Conservation (phyloP, 1,284 basidiomycete genomes). For the Boletus sp. region DNA sequence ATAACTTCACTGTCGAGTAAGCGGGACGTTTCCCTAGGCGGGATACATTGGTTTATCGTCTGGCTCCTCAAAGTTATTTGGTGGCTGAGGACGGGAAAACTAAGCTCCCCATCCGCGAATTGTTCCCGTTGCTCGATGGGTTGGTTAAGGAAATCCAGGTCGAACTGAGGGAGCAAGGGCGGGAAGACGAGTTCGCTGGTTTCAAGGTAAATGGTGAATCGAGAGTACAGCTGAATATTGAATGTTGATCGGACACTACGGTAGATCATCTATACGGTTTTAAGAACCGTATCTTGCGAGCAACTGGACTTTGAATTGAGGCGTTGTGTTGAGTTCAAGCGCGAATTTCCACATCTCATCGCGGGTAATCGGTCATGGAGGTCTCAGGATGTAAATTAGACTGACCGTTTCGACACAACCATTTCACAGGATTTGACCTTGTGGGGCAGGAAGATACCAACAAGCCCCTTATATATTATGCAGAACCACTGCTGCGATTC, state of each 20-base stretch:
- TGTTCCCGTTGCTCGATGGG: slow-evolving; percentile 54
- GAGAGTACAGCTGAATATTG: background rate
- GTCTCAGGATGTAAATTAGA: background rate
- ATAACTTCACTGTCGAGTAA: slow-evolving; percentile 63
- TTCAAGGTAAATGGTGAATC: slow-evolving; percentile 45
- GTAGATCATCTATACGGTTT: slow-evolving; percentile 69
- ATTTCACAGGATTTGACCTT: slow-evolving; percentile 64
- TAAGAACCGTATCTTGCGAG: slow-evolving; percentile 55
- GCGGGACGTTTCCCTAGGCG: slow-evolving; percentile 9
- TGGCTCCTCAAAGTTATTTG: slow-evolving; percentile 40
- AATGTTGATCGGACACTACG: background rate
- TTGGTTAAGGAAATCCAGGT: slow-evolving; percentile 54
- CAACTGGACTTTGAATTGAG: slow-evolving; percentile 65
- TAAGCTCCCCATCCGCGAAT: slow-evolving; percentile 57
- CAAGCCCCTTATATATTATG: slow-evolving; percentile 63
- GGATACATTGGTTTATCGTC: background rate
- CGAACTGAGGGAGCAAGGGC: slow-evolving; percentile 50
- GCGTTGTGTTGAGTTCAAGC: slow-evolving; percentile 69
- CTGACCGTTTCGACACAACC: background rate
- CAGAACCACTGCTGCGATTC: slow-evolving; percentile 61
- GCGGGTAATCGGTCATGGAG: slow-evolving; percentile 42
- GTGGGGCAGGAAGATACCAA: slow-evolving; percentile 71
- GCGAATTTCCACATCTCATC: slow-evolving; percentile 72
- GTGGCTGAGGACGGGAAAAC: slow-evolving; percentile 53
- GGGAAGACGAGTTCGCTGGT: slow-evolving; percentile 60